Evolutionary conservation across 202 grass and related monocot genomes (phyloP), one percentile per base, ranked within the genome.

Genomic region (Carex arenaria): DNA sequence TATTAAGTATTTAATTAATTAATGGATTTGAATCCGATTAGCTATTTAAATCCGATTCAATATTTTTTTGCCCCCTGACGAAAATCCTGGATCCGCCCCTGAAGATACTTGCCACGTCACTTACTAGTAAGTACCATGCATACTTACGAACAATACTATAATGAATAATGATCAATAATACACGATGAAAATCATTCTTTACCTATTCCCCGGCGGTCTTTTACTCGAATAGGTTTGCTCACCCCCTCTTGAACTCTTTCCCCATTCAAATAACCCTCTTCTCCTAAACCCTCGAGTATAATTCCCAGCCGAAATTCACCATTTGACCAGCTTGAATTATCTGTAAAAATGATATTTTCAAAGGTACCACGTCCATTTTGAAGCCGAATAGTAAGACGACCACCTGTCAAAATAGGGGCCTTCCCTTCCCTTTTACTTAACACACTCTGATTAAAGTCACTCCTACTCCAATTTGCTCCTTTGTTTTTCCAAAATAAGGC

Each of bases 151-250:
- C 20, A 63, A 61, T 55, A 47, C 43, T 47, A 47, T 10, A 47
- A 47, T 47, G 43, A 40, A 7, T 43, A 4, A 80, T 42, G 43
- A 47, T 47, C 10, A 17, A 26, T 74, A 12, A 26, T 80, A 61
- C 23, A 88, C 0, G 61, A 59, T 34, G 36, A 13, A 85, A 79
- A 64, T 14, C 30, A 17, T 1, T 12, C 20, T 23, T 54, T 90
- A 90, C 89, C 86, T 5, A 38, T 91, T 91, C 61, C 89, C 10
- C 86, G 89, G 4, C 72, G 71, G 64, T 91, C 89, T 36, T 83
- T 88, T 45, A 91, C 89, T 13, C 65, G 61, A 49, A 88, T 88
- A 83, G 86, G 54, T 45, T 83, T 72, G 7, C 83, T 91, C 84
- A 91, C 71, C 54, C 86, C 89, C 82, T 90, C 89, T n/a, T 67